Conservation (phyloP, 805 yeast genomes). For the Huiozyma naganishii region DNA sequence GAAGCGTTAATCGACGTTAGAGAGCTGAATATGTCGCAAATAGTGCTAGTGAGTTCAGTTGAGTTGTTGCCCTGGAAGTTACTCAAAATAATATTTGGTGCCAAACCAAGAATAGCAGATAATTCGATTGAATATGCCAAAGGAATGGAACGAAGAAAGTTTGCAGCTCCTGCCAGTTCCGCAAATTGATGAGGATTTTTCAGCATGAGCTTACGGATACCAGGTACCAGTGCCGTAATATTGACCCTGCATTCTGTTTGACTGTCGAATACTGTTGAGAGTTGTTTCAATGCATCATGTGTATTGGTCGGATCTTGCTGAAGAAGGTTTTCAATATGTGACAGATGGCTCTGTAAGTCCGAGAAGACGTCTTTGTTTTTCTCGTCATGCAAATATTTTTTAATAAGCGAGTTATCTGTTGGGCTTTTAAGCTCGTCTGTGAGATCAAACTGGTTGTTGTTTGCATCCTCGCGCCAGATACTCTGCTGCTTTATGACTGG, state of each 20-base stretch:
- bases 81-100: constrained; percentile 8
- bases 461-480: neutral
- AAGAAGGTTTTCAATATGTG: neutral
- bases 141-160: constrained; percentile 23
- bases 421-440: constrained; percentile 20
- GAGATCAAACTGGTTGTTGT: constrained; percentile 17
- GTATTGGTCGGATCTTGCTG: neutral
- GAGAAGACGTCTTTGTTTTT: neutral
- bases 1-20: constrained; percentile 8
- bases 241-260: constrained; percentile 1
- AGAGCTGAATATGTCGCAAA: constrained; percentile 8
- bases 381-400: constrained; percentile 17
- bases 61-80: constrained; percentile 12
- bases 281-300: neutral
- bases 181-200: constrained; percentile 23
- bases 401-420: constrained; percentile 17
- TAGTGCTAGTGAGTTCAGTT: constrained; percentile 1
- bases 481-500: constrained; percentile 1
- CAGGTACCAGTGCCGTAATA: constrained; percentile 9
- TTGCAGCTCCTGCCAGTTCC: constrained; percentile 18
- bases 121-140: constrained; percentile 21
- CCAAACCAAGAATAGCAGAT: constrained; percentile 22
- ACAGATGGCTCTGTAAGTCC: neutral
- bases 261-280: constrained; percentile 10
- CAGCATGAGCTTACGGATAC: constrained; percentile 15